Evolutionary conservation across 345 rosid genomes (phyloP).

Genomic region (Citrus mangshanensis): DNA sequence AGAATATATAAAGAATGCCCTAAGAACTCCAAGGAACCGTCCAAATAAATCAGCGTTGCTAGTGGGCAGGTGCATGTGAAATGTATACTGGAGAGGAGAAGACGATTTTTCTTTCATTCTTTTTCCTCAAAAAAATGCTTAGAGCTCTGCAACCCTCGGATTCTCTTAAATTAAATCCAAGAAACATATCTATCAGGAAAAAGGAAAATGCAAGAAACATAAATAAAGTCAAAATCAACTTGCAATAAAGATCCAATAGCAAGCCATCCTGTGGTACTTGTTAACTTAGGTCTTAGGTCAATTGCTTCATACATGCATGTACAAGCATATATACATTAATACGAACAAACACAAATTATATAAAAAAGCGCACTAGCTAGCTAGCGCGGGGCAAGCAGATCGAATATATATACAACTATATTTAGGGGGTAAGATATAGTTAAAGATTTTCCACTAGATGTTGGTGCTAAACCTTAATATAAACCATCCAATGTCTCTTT

Average conservation of each 20-base stretch:
- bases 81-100: not conserved
- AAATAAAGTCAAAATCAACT: too few species aligned
- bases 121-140: not conserved
- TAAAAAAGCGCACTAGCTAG: not conserved
- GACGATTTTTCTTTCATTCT: not conserved
- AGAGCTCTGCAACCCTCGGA: not conserved
- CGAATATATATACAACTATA: slow-evolving; percentile 37
- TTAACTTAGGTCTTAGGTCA: not conserved
- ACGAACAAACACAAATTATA: not conserved
- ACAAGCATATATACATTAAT: not conserved
- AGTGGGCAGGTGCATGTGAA: slow-evolving; percentile 18
- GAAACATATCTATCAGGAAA: too few species aligned
- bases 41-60: slow-evolving; percentile 17
- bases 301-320: not conserved
- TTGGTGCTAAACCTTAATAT: slow-evolving; percentile 21
- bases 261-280: not conserved
- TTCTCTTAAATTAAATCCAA: not conserved
- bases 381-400: slow-evolving; percentile 17
- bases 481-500: slow-evolving; percentile 32
- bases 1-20: not conserved
- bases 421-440: slow-evolving; percentile 20
- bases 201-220: too few species aligned
- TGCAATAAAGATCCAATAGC: not conserved
- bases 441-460: slow-evolving; percentile 33
- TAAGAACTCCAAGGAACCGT: slow-evolving; percentile 11